Conservation (phyloP, 257 asterid species). For the Solanum bulbocastanum region DNA sequence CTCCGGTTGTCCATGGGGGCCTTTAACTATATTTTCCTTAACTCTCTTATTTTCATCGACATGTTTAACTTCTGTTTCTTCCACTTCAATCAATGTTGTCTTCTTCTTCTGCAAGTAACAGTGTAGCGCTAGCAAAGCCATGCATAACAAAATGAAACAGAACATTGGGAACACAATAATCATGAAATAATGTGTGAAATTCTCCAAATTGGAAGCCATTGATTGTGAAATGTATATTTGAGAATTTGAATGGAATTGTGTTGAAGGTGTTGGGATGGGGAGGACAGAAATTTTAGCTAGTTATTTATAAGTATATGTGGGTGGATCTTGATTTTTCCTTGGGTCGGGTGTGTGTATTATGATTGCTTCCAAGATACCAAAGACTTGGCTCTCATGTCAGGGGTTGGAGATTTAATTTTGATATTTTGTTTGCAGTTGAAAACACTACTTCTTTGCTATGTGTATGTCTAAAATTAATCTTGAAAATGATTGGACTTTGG, state of each 20-base stretch:
- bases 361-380: conserved; percentile 34
- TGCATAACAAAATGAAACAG: conserved; percentile 26
- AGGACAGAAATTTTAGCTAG: not conserved
- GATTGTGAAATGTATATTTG: conserved; percentile 2
- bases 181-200: conserved; percentile 5
- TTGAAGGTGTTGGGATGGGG: not conserved
- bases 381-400: conserved; percentile 35
- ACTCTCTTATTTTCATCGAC: conserved; percentile 22
- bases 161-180: conserved; percentile 25
- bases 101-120: conserved; percentile 18
- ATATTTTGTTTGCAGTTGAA: conserved; percentile 7
- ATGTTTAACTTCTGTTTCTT: conserved; percentile 25
- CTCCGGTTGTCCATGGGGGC: conserved; percentile 24
- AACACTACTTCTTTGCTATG: not conserved
- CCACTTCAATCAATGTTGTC: conserved; percentile 7
- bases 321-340: not conserved
- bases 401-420: not conserved
- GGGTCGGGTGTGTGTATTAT: not conserved
- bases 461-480: too few relatives aligned
- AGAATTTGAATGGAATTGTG: not conserved
- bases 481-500: too few relatives aligned
- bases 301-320: not conserved
- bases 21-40: conserved; percentile 29
- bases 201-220: not conserved
- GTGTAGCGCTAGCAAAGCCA: conserved; percentile 25